Conservation (phyloP, 495 filamentous ascomycete genomes). For the Opeltia flavorubescens region DNA sequence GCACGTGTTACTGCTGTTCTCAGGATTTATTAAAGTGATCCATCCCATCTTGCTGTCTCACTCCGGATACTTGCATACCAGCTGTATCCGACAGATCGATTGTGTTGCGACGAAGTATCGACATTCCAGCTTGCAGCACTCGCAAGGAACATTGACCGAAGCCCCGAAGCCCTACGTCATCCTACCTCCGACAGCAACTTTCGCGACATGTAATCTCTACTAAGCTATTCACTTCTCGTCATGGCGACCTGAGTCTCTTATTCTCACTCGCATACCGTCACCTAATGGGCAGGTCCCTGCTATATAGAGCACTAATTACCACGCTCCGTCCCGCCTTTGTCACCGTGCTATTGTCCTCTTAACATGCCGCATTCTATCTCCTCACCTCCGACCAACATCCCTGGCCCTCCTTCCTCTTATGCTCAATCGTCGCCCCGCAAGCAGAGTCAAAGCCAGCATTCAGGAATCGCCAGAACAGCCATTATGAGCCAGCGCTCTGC, state of each 20-base stretch:
- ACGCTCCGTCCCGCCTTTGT: background rate
- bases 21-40: too few relatives aligned
- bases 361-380: background rate
- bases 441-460: constrained; percentile 31
- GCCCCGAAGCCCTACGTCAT: too few relatives aligned
- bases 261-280: background rate
- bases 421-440: background rate
- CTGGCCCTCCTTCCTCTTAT: background rate
- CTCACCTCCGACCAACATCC: background rate
- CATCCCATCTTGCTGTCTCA: too few relatives aligned
- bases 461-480: constrained; percentile 43
- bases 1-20: too few relatives aligned
- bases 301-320: background rate
- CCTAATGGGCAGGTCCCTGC: background rate
- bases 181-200: background rate
- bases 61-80: too few relatives aligned
- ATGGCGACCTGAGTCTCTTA: background rate
- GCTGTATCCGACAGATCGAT: too few relatives aligned
- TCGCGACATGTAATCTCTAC: background rate
- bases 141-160: too few relatives aligned
- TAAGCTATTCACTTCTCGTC: background rate
- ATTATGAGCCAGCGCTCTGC: constrained; percentile 36
- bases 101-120: too few relatives aligned
- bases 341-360: background rate
- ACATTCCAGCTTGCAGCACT: too few relatives aligned